These are phyloP conservation scores for Pneumocystis canis DNA, from an alignment of 1,139 yeast species.

Conservation along the genomic window DNA sequence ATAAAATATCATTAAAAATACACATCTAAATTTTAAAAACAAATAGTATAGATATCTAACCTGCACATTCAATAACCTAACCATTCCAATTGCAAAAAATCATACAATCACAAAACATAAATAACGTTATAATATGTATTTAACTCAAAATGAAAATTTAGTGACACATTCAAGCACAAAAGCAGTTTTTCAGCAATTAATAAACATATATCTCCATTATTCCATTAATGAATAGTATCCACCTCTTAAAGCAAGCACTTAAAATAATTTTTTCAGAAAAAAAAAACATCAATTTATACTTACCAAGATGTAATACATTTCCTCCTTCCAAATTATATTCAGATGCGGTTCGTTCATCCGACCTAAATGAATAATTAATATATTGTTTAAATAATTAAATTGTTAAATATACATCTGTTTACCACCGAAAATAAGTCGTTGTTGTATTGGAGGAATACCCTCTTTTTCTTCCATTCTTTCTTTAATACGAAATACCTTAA, in stretches of 20 bases:
- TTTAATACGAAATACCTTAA: conserved; percentile 58
- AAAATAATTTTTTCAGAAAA: not conserved
- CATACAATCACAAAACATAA: not conserved
- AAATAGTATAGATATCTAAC: not conserved
- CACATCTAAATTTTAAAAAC: not conserved
- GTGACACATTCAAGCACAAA: not conserved
- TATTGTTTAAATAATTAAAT: conserved; percentile 13
- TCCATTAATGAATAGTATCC: not conserved
- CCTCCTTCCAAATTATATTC: conserved; percentile 53
- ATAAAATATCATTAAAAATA: not conserved
- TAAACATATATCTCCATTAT: not conserved
- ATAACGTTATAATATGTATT: not conserved
- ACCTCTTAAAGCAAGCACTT: not conserved
- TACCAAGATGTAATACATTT: conserved; percentile 62
- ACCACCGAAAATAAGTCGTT: conserved; percentile 78
- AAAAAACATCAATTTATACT: not conserved
- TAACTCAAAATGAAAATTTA: not conserved
- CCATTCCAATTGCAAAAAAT: not conserved
- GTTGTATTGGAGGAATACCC: conserved; percentile 95
- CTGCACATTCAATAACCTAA: not conserved
- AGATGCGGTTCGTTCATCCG: conserved; percentile 56
- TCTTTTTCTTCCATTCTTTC: conserved; percentile 93
- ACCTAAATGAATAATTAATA: conserved; percentile 24
- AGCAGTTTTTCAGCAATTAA: not conserved
- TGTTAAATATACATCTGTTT: conserved; percentile 51